These are phyloP conservation scores for Zygoascus bituminiphila DNA, from an alignment of 805 yeast genomes.

Conservation along the genomic window DNA sequence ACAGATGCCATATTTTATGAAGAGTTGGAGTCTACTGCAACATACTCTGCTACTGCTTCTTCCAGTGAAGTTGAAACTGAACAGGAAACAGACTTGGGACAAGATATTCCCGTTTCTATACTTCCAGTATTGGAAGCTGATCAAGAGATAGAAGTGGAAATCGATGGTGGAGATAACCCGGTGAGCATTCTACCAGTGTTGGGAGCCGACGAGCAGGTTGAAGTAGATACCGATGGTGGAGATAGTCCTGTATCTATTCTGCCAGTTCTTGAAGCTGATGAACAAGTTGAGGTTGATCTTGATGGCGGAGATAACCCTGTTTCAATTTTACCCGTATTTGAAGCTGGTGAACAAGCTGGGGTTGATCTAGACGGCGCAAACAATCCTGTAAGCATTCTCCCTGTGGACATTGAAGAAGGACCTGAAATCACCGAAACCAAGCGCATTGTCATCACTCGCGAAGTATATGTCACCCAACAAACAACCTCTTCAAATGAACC, in stretches of 20 bases:
- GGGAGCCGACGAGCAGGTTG: constrained; percentile 2
- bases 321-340: constrained; percentile 1
- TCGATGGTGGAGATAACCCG: background rate
- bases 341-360: constrained; percentile 1
- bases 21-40: constrained; percentile 15
- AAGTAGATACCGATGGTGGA: background rate
- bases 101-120: background rate
- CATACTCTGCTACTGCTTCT: constrained; percentile 6
- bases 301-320: background rate
- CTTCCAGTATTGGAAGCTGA: background rate
- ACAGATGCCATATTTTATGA: constrained; percentile 21
- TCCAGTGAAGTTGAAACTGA: background rate
- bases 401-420: constrained; percentile 1
- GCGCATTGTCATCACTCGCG: background rate
- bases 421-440: background rate
- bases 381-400: background rate
- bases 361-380: background rate
- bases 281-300: background rate
- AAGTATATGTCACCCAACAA: background rate
- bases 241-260: background rate
- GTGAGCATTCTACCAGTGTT: background rate
- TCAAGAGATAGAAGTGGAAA: background rate
- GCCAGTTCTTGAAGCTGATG: background rate
- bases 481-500: background rate
- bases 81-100: constrained; percentile 4